Evolutionary conservation across 495 filamentous ascomycete species (phyloP).

Genomic region (Neohortaea acidophila): DNA sequence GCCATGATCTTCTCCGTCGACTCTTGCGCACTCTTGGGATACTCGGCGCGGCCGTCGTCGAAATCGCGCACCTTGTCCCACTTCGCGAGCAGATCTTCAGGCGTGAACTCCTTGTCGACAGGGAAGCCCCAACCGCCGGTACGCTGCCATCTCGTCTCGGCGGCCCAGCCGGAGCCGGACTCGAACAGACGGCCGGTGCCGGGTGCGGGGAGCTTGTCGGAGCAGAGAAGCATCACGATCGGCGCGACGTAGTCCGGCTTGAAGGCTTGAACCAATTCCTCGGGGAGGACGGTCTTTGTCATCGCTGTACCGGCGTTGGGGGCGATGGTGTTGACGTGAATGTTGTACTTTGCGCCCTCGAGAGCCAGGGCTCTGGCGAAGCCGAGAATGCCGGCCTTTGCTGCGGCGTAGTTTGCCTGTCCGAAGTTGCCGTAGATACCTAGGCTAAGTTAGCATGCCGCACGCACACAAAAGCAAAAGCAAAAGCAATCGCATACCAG

Average conservation of each 20-base stretch:
- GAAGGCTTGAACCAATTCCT: conserved; percentile 97
- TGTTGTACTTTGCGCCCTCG: conserved; percentile 95
- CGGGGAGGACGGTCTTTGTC: conserved; percentile 88
- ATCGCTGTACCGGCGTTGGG: conserved; percentile 95
- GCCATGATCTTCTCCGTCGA: conserved; percentile 78
- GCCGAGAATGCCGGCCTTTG: conserved; percentile 89
- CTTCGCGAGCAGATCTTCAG: conserved; percentile 64
- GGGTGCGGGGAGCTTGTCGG: conserved; percentile 71
- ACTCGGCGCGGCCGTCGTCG: conserved; percentile 76
- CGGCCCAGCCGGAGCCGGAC: conserved; percentile 89
- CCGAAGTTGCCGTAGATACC: conserved; percentile 99
- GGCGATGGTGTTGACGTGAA: conserved; percentile 94
- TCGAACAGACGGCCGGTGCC: conserved; percentile 87
- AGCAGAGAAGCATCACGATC: conserved; percentile 72
- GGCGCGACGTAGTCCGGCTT: conserved; percentile 98
- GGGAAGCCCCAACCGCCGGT: conserved; percentile 85
- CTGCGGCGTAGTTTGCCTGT: conserved; percentile 93
- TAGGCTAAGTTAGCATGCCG: too few species aligned
- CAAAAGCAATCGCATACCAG: too few species aligned
- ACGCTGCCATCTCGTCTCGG: conserved; percentile 87
- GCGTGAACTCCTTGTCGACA: conserved; percentile 69
- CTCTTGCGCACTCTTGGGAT: conserved; percentile 65
- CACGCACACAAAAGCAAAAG: too few species aligned
- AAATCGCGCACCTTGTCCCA: conserved; percentile 77
- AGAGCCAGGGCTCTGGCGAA: conserved; percentile 85